phyloP scores from a whole-genome alignment of 176 grass and related monocot genomes.

The Chrysopogon serrulatus region DNA sequence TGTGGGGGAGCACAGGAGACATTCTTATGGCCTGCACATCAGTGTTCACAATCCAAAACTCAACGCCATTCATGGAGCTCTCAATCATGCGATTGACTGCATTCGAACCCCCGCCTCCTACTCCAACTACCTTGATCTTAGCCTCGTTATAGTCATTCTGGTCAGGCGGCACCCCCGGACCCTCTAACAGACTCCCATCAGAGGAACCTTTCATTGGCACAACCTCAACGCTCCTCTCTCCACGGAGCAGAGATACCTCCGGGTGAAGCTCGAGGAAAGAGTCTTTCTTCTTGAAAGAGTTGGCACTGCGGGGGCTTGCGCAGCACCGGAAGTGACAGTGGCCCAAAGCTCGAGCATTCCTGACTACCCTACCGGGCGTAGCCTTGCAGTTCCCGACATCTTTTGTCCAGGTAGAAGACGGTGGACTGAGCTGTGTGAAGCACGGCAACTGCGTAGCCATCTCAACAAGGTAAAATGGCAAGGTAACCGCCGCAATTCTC shows the following conservation, averaged over 20 bases:
- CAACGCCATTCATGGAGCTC: slow-evolving; percentile 75
- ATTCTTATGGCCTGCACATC: slow-evolving; percentile 84
- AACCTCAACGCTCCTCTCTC: slow-evolving; percentile 27
- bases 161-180: slow-evolving; percentile 4
- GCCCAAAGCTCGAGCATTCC: not conserved
- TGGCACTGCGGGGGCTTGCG: slow-evolving; percentile 30
- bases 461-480: not conserved
- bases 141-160: slow-evolving; percentile 51
- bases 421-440: slow-evolving; percentile 47
- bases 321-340: slow-evolving; percentile 32
- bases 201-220: slow-evolving; percentile 15
- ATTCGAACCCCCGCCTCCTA: slow-evolving; percentile 80
- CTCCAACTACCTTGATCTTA: slow-evolving; percentile 87
- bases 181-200: slow-evolving; percentile 34
- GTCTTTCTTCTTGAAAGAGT: slow-evolving; percentile 55
- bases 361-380: slow-evolving; percentile 3
- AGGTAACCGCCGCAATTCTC: not conserved
- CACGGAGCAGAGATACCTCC: slow-evolving; percentile 67
- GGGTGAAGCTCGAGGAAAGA: slow-evolving; percentile 80
- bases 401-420: slow-evolving; percentile 17
- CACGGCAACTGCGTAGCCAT: slow-evolving; percentile 65
- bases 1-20: slow-evolving; percentile 63
- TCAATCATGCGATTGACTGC: slow-evolving; percentile 91
- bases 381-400: not conserved
- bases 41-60: slow-evolving; percentile 92